Evolutionary conservation across 1,139 yeast species (phyloP), one percentile per base, ranked within the genome.

Genomic region (Blastobotrys buckinghamii): DNA sequence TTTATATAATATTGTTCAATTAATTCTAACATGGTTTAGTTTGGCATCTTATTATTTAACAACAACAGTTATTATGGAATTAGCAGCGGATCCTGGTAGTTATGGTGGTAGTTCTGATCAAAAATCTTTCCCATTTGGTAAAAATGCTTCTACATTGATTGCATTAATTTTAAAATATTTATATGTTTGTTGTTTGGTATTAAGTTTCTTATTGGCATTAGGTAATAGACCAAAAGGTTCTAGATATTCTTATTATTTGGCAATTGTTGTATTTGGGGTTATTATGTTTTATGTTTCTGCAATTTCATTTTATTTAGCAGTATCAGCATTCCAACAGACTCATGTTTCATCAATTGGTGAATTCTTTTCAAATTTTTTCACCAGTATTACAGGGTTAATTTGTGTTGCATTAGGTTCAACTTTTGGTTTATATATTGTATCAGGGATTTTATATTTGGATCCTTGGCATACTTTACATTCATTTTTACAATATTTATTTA

Each of bases 391-490:
- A 1, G 63, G 71, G 8, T 54, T 71, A 49, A 84, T 90, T 55
- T 81, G 89, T 41, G 83, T 92, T 5, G 89, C 97, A 0, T 66
- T 92, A 53, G 74, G 83, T 17, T 87, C 97, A n/a, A 92, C 98
- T 0, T 90, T 87, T 65, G 98, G 97, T 1, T 72, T 92, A 44
- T 92, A 90, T 65, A 75, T 82, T 2, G 65, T 88, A 52, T 83
- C 88, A 71, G 72, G 67, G 7, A 59, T 88, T 26, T 65, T 88
- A 33, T 89, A 88, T 64, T 68, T 90, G 62, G 97, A 92, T 60
- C 97, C 97, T 47, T 89, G 96, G 97, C 98, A 92, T 62, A 82
- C 88, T 79, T 43, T 90, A 42, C 84, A 95, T 13, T 84, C 95
- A 48, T 83, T 92, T 44, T 54, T 78, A n/a, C 97, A 89, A 68